A percentile compares a stretch with the other conserved stretches of the same genome.
Conservation (phyloP, 1,284 basidiomycete genomes). For the Tilletia caries region DNA sequence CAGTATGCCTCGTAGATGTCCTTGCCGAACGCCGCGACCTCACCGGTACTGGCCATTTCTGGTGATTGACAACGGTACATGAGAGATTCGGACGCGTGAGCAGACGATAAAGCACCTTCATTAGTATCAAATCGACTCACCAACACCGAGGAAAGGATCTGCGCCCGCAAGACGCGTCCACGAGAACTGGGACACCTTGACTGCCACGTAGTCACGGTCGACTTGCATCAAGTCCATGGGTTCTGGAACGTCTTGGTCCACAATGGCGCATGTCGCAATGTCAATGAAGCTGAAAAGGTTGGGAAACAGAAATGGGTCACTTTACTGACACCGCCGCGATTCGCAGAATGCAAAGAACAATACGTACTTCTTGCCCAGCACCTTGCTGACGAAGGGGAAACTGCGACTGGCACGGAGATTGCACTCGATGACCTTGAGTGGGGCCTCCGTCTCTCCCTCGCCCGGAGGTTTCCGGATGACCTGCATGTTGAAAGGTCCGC, state of each 20-base stretch:
- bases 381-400: conserved; percentile 99
- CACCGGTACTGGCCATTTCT: conserved; percentile 99
- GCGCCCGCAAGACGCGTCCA: conserved; percentile 92
- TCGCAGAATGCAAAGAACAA: background rate
- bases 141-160: conserved; percentile 93
- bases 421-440: conserved; percentile 97
- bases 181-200: conserved; percentile 98
- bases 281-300: conserved; percentile 69
- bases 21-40: conserved; percentile 94
- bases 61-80: conserved; percentile 21
- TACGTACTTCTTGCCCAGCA: conserved; percentile 74
- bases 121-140: too few species aligned
- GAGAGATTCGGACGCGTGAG: background rate
- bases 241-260: conserved; percentile 81
- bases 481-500: conserved; percentile 99
- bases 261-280: conserved; percentile 86
- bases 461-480: conserved; percentile 79
- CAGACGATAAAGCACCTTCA: conserved; percentile 17
- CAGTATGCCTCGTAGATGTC: conserved; percentile 96
- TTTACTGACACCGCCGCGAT: too few species aligned
- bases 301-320: background rate
- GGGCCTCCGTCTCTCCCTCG: conserved; percentile 62
- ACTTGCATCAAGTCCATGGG: conserved; percentile 90
- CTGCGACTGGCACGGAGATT: conserved; percentile 95
- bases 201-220: conserved; percentile 85